Percentiles rank a stretch among this genome's conserved stretches.
Evolutionary conservation across 495 filamentous ascomycete species (phyloP).

Genomic region (Xylaria longipes): DNA sequence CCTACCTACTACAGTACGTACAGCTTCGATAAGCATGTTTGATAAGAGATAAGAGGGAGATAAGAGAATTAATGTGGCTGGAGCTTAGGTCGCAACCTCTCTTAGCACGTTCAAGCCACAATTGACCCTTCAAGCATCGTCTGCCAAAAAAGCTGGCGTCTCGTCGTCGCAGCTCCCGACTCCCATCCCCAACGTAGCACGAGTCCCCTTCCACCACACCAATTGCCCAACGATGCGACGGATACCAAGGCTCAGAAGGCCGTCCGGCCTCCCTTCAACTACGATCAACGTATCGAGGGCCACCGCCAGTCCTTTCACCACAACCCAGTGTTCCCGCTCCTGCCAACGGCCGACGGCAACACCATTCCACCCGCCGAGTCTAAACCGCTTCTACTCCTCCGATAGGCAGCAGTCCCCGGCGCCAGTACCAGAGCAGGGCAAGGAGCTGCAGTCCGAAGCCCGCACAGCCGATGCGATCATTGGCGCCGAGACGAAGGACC

Average conservation of each 20-base stretch:
- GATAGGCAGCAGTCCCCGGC: slow-evolving; percentile 22
- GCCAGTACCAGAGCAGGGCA: background rate
- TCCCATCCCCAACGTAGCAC: background rate
- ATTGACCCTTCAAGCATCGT: background rate
- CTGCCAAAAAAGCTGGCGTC: slow-evolving; percentile 18
- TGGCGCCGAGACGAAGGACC: background rate
- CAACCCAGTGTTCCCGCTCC: background rate
- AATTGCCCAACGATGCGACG: slow-evolving; percentile 36
- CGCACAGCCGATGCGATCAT: slow-evolving; percentile 11
- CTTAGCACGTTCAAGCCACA: background rate
- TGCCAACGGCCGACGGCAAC: background rate
- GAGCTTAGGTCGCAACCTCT: background rate
- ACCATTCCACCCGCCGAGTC: background rate
- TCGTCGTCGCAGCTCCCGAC: background rate
- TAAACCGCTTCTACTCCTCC: slow-evolving; percentile 34
- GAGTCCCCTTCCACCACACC: background rate
- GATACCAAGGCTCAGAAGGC: slow-evolving; percentile 38
- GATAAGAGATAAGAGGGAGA: background rate
- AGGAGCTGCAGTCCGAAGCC: background rate
- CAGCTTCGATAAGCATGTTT: background rate
- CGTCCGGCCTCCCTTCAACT: slow-evolving; percentile 29
- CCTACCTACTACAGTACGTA: no score
- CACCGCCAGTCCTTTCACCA: slow-evolving; percentile 20
- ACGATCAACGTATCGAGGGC: slow-evolving; percentile 19
- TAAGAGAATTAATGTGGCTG: slow-evolving; percentile 20